A percentile compares a stretch with the other conserved stretches of the same genome.
Evolutionary conservation across 1,284 basidiomycete genomes (phyloP).

Genomic region (Papiliotrema fonsecae): DNA sequence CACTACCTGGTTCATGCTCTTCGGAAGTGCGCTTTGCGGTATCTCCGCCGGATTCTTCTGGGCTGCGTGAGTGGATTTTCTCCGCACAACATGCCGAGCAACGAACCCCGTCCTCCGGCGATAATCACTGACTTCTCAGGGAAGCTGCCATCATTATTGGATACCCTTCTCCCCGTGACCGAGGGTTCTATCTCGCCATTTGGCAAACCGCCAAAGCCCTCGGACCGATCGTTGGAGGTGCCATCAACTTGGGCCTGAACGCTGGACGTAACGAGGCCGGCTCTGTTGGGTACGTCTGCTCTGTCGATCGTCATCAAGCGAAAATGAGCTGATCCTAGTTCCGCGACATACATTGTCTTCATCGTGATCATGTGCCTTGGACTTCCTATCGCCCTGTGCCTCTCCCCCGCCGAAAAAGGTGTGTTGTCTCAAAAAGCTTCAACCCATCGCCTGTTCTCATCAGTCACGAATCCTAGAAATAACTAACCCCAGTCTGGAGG

Average conservation of each 20-base stretch:
- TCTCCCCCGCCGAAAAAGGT: constrained; percentile 25
- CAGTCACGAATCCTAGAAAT: neutral
- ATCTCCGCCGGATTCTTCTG: constrained; percentile 39
- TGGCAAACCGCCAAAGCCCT: constrained; percentile 34
- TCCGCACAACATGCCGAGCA: neutral
- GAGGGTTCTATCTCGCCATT: constrained; percentile 31
- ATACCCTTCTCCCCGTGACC: constrained; percentile 27
- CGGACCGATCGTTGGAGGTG: constrained; percentile 39
- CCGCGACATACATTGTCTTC: constrained; percentile 32
- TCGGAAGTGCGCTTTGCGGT: constrained; percentile 30
- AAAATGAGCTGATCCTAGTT: constrained; percentile 9
- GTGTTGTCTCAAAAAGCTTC: constrained; percentile 1
- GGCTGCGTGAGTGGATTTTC: constrained; percentile 20
- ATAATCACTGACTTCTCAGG: constrained; percentile 3
- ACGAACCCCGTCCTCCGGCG: too few relatives aligned
- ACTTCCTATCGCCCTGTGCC: constrained; percentile 23
- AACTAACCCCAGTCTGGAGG: constrained; percentile 16
- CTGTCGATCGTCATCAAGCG: too few relatives aligned
- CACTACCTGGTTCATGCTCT: constrained; percentile 29
- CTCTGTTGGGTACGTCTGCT: constrained; percentile 21
- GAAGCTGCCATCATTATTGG: constrained; percentile 33
- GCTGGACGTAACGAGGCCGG: constrained; percentile 20
- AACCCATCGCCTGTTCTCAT: neutral
- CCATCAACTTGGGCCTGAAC: constrained; percentile 37
- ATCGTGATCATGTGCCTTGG: constrained; percentile 35